phyloP scores from a whole-genome alignment of 352 stramenopile species.

The Pythium phragmitis region DNA sequence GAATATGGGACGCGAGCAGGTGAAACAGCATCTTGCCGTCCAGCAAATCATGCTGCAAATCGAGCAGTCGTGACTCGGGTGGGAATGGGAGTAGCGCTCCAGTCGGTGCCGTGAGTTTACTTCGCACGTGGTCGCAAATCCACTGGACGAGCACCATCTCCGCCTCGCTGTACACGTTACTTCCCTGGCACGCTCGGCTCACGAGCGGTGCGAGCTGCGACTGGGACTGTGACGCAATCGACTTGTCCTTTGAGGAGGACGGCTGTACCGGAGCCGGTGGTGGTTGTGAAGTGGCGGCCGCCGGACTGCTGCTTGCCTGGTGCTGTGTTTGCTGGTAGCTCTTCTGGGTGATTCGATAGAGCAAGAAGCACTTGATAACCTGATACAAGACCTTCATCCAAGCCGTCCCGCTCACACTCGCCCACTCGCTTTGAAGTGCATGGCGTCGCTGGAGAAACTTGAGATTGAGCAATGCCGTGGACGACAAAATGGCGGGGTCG shows the following conservation, averaged over 20 bases:
- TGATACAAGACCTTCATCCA: slow-evolving; percentile 92
- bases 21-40: slow-evolving; percentile 86
- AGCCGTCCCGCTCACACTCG: slow-evolving; percentile 38
- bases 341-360: slow-evolving; percentile 89
- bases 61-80: slow-evolving; percentile 40
- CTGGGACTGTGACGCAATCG: not conserved
- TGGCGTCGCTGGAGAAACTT: slow-evolving; percentile 55
- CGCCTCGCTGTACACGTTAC: slow-evolving; percentile 91
- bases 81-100: not conserved
- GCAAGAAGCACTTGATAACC: slow-evolving; percentile 91
- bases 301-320: not conserved
- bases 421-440: slow-evolving; percentile 61
- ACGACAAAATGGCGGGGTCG: slow-evolving; percentile 49
- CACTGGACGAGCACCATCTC: slow-evolving; percentile 92
- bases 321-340: slow-evolving; percentile 31
- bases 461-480: slow-evolving; percentile 32
- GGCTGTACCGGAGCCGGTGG: slow-evolving; percentile 7
- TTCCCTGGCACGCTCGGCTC: slow-evolving; percentile 48
- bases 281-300: not conserved
- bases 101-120: slow-evolving; percentile 16
- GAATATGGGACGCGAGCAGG: slow-evolving; percentile 85
- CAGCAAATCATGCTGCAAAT: slow-evolving; percentile 59
- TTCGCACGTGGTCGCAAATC: slow-evolving; percentile 74
- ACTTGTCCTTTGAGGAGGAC: slow-evolving; percentile 18
- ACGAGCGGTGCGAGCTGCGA: not conserved